phyloP scores from a whole-genome alignment of 495 filamentous ascomycete genomes.

The Tuber microsphaerosporum region DNA sequence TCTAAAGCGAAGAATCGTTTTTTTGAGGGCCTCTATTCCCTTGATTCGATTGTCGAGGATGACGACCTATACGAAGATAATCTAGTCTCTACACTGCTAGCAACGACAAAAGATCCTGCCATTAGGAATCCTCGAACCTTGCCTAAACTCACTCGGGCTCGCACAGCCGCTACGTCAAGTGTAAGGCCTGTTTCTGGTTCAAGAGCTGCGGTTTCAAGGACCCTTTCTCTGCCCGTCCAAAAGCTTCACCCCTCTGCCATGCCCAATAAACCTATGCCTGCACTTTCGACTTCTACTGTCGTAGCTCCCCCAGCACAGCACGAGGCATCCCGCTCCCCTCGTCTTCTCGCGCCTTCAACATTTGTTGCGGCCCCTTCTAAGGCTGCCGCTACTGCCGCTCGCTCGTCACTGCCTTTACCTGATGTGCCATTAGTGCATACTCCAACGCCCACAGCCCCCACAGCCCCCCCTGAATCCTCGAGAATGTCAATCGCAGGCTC shows the following conservation, averaged over 20 bases:
- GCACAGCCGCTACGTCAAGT: not conserved
- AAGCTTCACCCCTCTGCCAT: slow-evolving; percentile 5
- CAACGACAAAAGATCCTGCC: slow-evolving; percentile 4
- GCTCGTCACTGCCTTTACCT: not conserved
- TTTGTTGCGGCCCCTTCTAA: not conserved
- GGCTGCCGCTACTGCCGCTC: not conserved
- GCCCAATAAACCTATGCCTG: not conserved
- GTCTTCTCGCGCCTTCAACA: not conserved
- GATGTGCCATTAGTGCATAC: not conserved
- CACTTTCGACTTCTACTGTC: not conserved
- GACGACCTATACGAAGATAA: slow-evolving; percentile 24
- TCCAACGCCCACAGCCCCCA: not conserved
- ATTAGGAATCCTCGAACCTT: slow-evolving; percentile 14
- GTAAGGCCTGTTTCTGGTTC: slow-evolving; percentile 4
- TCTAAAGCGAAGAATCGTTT: slow-evolving; percentile 22
- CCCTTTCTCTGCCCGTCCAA: not conserved
- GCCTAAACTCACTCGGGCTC: not conserved
- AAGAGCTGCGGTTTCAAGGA: slow-evolving; percentile 8
- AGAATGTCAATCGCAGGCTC: slow-evolving; percentile 11
- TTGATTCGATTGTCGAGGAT: slow-evolving; percentile 14
- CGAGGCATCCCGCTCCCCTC: not conserved
- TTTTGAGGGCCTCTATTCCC: slow-evolving; percentile 36
- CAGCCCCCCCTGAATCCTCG: slow-evolving; percentile 28
- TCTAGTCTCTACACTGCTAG: slow-evolving; percentile 14
- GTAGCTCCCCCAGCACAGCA: not conserved